A percentile compares a stretch with the other conserved stretches of the same genome.
Evolutionary conservation across 2,329 filamentous ascomycete genomes (phyloP).

Genomic region (Tricladium varicosporioides): DNA sequence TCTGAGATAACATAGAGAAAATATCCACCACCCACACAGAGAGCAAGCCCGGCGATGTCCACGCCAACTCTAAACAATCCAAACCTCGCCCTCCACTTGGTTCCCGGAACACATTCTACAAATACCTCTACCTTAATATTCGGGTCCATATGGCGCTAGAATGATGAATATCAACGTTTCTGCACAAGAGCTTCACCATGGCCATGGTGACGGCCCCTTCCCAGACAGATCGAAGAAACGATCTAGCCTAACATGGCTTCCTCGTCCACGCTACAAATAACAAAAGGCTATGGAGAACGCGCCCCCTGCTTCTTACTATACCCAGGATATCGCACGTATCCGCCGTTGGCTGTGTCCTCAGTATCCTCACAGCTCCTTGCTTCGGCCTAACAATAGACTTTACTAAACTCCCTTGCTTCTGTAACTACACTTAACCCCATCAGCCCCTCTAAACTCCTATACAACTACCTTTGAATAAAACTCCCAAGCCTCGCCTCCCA

Average conservation of each 20-base stretch:
- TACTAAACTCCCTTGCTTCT: too few relatives aligned
- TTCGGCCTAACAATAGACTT: too few relatives aligned
- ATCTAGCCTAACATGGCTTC: conserved; percentile 60
- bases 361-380: conserved; percentile 48
- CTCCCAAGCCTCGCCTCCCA: conserved; percentile 35
- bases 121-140: conserved; percentile 45
- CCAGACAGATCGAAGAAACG: conserved; percentile 42
- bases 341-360: conserved; percentile 46
- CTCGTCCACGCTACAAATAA: conserved; percentile 53
- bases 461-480: too few relatives aligned
- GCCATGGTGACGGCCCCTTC: conserved; percentile 36
- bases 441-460: too few relatives aligned
- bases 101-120: conserved; percentile 47
- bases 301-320: conserved; percentile 43
- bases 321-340: too few relatives aligned
- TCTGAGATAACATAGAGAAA: too few relatives aligned
- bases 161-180: conserved; percentile 56
- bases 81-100: conserved; percentile 45
- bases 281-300: conserved; percentile 62
- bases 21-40: too few relatives aligned
- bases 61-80: conserved; percentile 31
- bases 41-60: conserved; percentile 18
- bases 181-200: conserved; percentile 32
- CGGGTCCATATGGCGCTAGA: conserved; percentile 50
- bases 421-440: too few relatives aligned